Evolutionary conservation across 805 yeast genomes (phyloP), one percentile per base, ranked within the genome.

Genomic region (Candida peoriensis): DNA sequence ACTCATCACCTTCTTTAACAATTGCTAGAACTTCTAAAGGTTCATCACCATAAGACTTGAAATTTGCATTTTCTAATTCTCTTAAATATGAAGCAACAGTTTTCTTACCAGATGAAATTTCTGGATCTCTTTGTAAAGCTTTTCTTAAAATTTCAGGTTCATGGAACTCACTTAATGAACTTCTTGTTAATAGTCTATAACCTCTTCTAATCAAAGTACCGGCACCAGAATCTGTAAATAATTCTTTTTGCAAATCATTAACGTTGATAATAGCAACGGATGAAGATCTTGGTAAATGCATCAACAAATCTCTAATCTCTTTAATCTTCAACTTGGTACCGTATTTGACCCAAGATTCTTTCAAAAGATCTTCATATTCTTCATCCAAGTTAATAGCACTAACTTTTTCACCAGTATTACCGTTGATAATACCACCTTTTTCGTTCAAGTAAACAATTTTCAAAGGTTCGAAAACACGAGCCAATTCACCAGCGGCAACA

Each of bases 161-260:
- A 20, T 61, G 50, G 57, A 89, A 83, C 43, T 84, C 90, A 24
- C 68, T 62, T 36, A 88, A 64, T 16, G 82, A 74, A 52, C 76
- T 72, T 58, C 87, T 78, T 52, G 77, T 79, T 38, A 81, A 60
- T 47, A 93, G 72, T 64, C 86, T 87, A 67, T 90, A 86, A 43
- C 99, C 99, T 63, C 98, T 80, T 74, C 98, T 83, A 52, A 93
- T 88, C 68, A 93, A 72, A 30, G 99, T 93, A 57, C 99, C 99
- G 20, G 98, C 99, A 62, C 99, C 99, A 13, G 96, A 83, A 61
- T 93, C 98, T 26, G 99, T 93, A 66, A 93, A 93, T 55, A 93
- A 75, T 63, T 93, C 99, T 60, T 90, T 93, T 66, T 93, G 97
- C 54, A 93, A 73, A 58, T 93, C 97, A 52, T 85, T 76, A 29